Base-by-base conservation (phyloP, 2,329 filamentous ascomycete genomes). In the Graphilbum ipis-grandicollis region DNA sequence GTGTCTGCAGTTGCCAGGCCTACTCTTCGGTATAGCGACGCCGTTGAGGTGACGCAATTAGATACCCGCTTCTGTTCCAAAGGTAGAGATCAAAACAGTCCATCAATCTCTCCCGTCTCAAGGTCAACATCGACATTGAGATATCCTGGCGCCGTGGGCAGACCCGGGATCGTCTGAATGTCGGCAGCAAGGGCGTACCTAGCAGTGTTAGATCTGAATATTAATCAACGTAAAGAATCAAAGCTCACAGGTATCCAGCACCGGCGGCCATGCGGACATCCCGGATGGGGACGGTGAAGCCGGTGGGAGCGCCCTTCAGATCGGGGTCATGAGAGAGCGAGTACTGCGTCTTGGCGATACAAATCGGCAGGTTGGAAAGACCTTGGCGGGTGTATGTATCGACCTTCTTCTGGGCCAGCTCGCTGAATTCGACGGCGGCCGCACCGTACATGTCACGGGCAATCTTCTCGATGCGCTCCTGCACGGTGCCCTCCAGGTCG, bases 301-400 rank as follows among this genome's bases (percentile, higher is more conserved):
- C 90, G 4, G 78, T 82, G 19, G 90, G 90, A 9, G 90, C 90
- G 43, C 90, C 90, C 71, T 98, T 98, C 49, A 96, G 68, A 10
- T 81, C 75, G 3, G 88, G 79, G 55, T 98, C 85, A 57, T 96
- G 88, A 40, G 80, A 90, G 34, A 98, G 68, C 25, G 83, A 93
- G 64, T 98, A 98, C 58, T 98, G 90, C 13, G 90, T 98, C 75
- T 98, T 98, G 43, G 90, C 90, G 46, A 96, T 73, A 56, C 90
- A 98, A 52, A 96, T 93, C 26, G 90, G 90, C 45, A 98, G 64
- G 56, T 93, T 84, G 18, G 79, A 80, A 50, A 88, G 92, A 33
- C 90, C 90, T 58, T 96, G 90, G 53, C 75, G 74, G 23, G 81
- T 86, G 60, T 96, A 98, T 8, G 78, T 86, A 53, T 94, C 86